Evolutionary conservation across 306 rosid species (phyloP), one percentile per base, ranked within the genome.

Genomic region (Inga leiocalycina): DNA sequence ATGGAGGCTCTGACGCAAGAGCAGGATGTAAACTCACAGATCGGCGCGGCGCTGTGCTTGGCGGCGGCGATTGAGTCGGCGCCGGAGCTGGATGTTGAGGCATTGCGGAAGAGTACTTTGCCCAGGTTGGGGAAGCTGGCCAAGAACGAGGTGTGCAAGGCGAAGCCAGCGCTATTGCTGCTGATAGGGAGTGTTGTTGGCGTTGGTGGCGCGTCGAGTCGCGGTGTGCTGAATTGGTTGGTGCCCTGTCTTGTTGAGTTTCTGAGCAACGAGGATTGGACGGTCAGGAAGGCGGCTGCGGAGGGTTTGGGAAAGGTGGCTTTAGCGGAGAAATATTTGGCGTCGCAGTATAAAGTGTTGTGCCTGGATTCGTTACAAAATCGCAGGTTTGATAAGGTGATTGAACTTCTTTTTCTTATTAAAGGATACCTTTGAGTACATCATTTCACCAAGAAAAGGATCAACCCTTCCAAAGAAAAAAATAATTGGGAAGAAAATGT

Each of bases 331-430:
- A 88, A 49, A 51, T 91, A 85, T 72, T 90, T 97, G 73, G 94
- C 94, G 8, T 80, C 89, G 44, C 84, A 83, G 46, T 87, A 89
- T 72, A 97, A 80, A 84, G 85, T 77, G 79, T 61, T 78, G 72
- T 97, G 99, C 80, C 48, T 97, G 81, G 94, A 78, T 86, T 87
- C 95, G 2, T 84, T 97, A 87, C 97, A 97, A 79, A 92, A 88
- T 82, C 91, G 97, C 65, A 90, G 91, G 88, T 97, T 97, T 76
- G 99, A 97, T 84, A 97, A 94, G 97, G 99, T 94, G 69, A 83
- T 73, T 57, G 39, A 56, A 34, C 12, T 43, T 67, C 54, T 17
- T 56, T 61, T 71, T 54, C 6, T 77, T 56, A 35, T 77, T 22
- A 14, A 16, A 65, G 52, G 5, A 67, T 34, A 65, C 11, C 48